phyloP scores from a whole-genome alignment of 352 stramenopile genomes.

The Heterotrichella gracilis region DNA sequence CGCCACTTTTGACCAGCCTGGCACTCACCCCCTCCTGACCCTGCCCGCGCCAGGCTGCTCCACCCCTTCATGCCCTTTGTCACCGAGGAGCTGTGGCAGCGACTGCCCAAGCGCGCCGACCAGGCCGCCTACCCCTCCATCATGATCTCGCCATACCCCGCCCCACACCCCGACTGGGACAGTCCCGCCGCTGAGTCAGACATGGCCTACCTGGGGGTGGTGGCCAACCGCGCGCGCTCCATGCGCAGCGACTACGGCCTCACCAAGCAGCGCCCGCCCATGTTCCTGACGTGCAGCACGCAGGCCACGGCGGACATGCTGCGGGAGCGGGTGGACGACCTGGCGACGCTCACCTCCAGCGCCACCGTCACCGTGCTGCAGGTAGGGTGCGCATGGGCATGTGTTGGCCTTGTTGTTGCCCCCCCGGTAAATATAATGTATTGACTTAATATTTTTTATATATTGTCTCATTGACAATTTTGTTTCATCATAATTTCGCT shows the following conservation, averaged over 20 bases:
- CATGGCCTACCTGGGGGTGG: constrained; percentile 56
- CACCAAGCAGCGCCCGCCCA: constrained; percentile 18
- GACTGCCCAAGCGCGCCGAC: constrained; percentile 18
- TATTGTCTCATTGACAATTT: no score
- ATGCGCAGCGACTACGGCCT: constrained; percentile 45
- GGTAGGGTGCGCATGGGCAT: no score
- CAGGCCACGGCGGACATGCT: background rate
- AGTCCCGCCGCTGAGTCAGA: constrained; percentile 43
- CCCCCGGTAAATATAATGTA: no score
- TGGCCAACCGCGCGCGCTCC: constrained; percentile 63
- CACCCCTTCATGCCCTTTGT: constrained; percentile 98
- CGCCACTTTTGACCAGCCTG: no score
- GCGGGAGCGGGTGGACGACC: background rate
- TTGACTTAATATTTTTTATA: no score
- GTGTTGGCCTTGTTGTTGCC: no score
- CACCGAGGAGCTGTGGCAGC: constrained; percentile 85
- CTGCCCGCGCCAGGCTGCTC: constrained; percentile 69
- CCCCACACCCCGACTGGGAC: constrained; percentile 29
- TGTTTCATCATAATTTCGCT: no score
- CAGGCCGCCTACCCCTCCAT: constrained; percentile 27
- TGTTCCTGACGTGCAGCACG: background rate
- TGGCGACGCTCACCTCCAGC: no score
- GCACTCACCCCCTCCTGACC: no score
- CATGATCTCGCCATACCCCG: constrained; percentile 50
- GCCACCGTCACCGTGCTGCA: no score